Conservation (phyloP, 1,139 yeast genomes). For the Chernovozyma aurita region DNA sequence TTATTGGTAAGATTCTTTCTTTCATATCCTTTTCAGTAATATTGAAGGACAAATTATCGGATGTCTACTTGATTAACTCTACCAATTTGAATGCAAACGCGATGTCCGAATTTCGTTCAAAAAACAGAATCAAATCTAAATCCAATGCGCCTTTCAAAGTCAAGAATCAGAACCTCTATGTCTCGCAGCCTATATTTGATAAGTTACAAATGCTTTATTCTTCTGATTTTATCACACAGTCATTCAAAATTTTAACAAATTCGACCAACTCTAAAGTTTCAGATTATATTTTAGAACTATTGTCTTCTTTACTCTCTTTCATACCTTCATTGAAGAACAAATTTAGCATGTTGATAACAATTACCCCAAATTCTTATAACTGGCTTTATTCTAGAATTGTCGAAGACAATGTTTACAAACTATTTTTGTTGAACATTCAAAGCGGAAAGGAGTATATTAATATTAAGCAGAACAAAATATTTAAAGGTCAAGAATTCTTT, state of each 20-base stretch:
- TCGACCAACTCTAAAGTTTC: neutral
- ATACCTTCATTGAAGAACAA: slow-evolving; percentile 27
- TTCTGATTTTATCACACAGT: slow-evolving; percentile 19
- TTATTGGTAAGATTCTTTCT: slow-evolving; percentile 20
- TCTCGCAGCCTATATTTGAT: neutral
- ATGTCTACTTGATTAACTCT: no score
- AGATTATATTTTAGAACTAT: slow-evolving; percentile 12
- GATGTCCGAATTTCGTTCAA: no score
- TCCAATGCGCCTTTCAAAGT: no score
- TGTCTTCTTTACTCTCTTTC: slow-evolving; percentile 27
- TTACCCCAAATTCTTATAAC: slow-evolving; percentile 28
- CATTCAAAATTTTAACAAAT: slow-evolving; percentile 11
- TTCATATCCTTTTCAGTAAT: slow-evolving; percentile 17
- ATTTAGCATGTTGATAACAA: slow-evolving; percentile 34
- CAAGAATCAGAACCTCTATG: neutral
- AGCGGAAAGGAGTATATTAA: slow-evolving; percentile 19
- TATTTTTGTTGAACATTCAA: slow-evolving; percentile 8
- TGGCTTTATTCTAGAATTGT: slow-evolving; percentile 21
- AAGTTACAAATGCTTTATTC: slow-evolving; percentile 19
- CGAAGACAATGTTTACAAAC: slow-evolving; percentile 15
- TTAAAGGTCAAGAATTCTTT: slow-evolving; percentile 17
- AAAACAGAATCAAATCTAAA: no score
- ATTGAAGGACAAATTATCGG: neutral
- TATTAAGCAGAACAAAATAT: neutral
- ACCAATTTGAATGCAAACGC: no score